Evolutionary conservation across 192 early-diverging fungal genomes (phyloP).

Genomic region (Gamsiella multidivaricata): DNA sequence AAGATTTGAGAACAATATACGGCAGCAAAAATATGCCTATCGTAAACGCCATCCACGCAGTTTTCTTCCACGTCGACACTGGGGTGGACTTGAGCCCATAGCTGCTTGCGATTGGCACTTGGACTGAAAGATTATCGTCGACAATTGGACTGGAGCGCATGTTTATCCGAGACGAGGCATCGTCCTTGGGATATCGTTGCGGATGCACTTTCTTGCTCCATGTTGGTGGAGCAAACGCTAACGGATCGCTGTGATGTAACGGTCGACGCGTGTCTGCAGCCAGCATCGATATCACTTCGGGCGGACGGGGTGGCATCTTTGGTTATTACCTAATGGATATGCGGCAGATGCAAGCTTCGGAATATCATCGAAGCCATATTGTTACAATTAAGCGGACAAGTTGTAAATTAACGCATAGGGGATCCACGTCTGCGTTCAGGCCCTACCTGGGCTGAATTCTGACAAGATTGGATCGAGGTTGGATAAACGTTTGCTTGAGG

Average conservation of each 20-base stretch:
- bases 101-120: neutral
- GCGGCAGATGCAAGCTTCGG: too few relatives aligned
- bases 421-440: too few relatives aligned
- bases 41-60: slow-evolving; percentile 31
- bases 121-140: neutral
- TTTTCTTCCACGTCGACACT: slow-evolving; percentile 44
- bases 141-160: neutral
- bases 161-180: neutral
- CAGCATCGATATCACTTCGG: neutral
- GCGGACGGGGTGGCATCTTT: neutral
- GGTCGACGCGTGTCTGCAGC: neutral
- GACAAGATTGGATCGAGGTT: too few relatives aligned
- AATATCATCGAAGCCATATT: too few relatives aligned
- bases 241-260: neutral
- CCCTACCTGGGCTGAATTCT: too few relatives aligned
- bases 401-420: too few relatives aligned
- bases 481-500: too few relatives aligned
- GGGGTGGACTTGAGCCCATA: slow-evolving; percentile 40
- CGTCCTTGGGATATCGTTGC: neutral
- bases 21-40: slow-evolving; percentile 37
- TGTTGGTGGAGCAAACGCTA: neutral
- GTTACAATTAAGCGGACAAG: too few relatives aligned
- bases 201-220: neutral
- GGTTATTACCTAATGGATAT: too few relatives aligned
- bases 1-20: slow-evolving; percentile 38